Evolutionary conservation across 495 filamentous ascomycete genomes (phyloP), one percentile per base, ranked within the genome.

Genomic region (Tricharina praecox): DNA sequence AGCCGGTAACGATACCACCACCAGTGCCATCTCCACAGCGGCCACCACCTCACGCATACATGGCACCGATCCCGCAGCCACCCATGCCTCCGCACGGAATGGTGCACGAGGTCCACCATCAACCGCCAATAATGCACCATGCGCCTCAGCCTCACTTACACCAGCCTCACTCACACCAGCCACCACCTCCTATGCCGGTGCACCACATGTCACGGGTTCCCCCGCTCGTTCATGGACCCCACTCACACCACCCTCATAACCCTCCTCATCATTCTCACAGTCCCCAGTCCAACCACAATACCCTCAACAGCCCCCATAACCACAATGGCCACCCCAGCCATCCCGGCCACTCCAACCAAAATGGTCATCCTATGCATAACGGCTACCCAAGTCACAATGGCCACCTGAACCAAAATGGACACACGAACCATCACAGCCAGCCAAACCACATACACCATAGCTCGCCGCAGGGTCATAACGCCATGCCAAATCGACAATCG

Each of bases 221-320:
- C 11, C 39, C 39, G 20, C 24, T 47, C 26, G n/a, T n/a, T n/a
- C n/a, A n/a, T n/a, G n/a, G n/a, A n/a, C n/a, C n/a, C n/a, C n/a
- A n/a, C n/a, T n/a, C n/a, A n/a, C 44, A 2, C 44, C 25, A 15
- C 24, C 21, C 21, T 34, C 47, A 15, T 54, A 59, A 30, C 54
- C 50, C 45, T 23, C 34, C 56, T 13, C 52, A 50, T 48, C 54
- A 38, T 32, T 24, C 50, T 23, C 51, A 54, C 26, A n/a, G n/a
- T n/a, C 52, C 30, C 2, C 47, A 40, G 10, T 18, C n/a, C 7
- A 49, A 57, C 42, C 38, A 40, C 3, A 54, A 52, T n/a, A n/a
- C n/a, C n/a, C n/a, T n/a, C n/a, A n/a, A n/a, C n/a, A 26, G 48
- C 45, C 18, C 45, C 49, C 37, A 18, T 21, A 40, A 10, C 37